Conservation (phyloP, 148 eudicot genomes). For the Salicornia ramosissima region DNA sequence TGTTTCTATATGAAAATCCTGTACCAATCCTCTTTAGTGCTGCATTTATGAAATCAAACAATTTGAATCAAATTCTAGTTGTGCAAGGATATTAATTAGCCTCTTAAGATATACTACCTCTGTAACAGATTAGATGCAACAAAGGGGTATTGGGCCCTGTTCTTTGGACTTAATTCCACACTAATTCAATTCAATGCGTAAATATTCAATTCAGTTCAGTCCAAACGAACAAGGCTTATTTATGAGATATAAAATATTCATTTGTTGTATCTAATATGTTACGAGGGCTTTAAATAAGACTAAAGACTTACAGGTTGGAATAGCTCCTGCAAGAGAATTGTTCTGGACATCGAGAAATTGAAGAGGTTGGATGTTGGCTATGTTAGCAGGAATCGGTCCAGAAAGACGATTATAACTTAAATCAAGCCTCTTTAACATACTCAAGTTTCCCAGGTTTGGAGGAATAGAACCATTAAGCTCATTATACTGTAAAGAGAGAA, state of each 20-base stretch:
- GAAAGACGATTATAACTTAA: constrained; percentile 73
- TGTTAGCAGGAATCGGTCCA: constrained; percentile 55
- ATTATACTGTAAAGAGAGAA: constrained; percentile 56
- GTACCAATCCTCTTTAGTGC: constrained; percentile 55
- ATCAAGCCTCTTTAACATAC: constrained; percentile 52
- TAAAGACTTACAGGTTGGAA: constrained; percentile 55
- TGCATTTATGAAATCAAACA: constrained; percentile 25
- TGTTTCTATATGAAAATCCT: constrained; percentile 52
- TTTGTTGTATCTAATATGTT: too few relatives aligned
- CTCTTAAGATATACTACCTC: too few relatives aligned
- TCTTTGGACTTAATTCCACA: too few relatives aligned
- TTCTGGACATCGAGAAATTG: constrained; percentile 56
- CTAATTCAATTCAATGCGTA: too few relatives aligned
- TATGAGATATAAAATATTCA: too few relatives aligned
- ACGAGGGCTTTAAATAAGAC: too few relatives aligned
- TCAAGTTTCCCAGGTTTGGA: constrained; percentile 49
- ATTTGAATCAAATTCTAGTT: background rate
- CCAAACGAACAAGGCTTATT: too few relatives aligned
- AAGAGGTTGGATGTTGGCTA: constrained; percentile 44
- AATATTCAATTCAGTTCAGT: too few relatives aligned
- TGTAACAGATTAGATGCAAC: too few relatives aligned
- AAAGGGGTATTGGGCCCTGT: too few relatives aligned
- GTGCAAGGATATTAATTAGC: background rate
- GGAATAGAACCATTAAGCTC: constrained; percentile 62
- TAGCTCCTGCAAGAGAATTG: constrained; percentile 68